Conservation (phyloP, 2,329 filamentous ascomycete species). For the Aspergillus sp. region DNA sequence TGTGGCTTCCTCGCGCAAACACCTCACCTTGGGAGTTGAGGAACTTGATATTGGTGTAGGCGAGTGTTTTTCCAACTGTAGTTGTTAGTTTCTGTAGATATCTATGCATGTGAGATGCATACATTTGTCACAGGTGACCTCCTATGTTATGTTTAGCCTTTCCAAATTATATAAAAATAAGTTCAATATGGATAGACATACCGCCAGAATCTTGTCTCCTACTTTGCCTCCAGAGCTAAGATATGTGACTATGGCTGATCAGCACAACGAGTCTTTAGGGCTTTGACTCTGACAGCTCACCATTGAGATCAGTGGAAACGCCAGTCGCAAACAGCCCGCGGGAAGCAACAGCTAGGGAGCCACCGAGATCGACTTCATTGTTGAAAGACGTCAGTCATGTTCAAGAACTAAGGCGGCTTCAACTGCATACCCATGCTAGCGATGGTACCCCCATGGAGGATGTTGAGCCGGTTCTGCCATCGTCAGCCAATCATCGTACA, state of each 20-base stretch:
- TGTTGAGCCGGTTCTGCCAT: conserved; percentile 60
- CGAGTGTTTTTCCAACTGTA: conserved; percentile 62
- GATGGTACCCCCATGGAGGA: conserved; percentile 66
- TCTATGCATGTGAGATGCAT: conserved; percentile 18
- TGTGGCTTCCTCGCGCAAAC: conserved; percentile 65
- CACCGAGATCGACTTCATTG: conserved; percentile 59
- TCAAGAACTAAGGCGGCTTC: neutral
- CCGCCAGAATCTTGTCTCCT: conserved; percentile 57
- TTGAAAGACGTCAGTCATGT: neutral
- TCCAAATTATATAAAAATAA: neutral
- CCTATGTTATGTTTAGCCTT: conserved; percentile 32
- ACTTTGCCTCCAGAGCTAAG: conserved; percentile 62
- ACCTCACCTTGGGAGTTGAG: conserved; percentile 57
- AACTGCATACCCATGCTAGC: conserved; percentile 53
- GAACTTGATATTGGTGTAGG: conserved; percentile 62
- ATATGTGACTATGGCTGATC: conserved; percentile 53
- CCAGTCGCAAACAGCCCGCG: conserved; percentile 63
- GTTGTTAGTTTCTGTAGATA: neutral
- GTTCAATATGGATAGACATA: conserved; percentile 25
- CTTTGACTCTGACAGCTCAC: conserved; percentile 26
- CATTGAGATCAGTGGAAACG: conserved; percentile 64
- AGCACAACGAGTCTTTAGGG: neutral
- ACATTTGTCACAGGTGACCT: conserved; percentile 66
- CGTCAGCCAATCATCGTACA: conserved; percentile 5
- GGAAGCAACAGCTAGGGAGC: conserved; percentile 64